Base-by-base conservation (phyloP, 768 basidiomycete species). In the Lanmaoa pseudosensibilis region DNA sequence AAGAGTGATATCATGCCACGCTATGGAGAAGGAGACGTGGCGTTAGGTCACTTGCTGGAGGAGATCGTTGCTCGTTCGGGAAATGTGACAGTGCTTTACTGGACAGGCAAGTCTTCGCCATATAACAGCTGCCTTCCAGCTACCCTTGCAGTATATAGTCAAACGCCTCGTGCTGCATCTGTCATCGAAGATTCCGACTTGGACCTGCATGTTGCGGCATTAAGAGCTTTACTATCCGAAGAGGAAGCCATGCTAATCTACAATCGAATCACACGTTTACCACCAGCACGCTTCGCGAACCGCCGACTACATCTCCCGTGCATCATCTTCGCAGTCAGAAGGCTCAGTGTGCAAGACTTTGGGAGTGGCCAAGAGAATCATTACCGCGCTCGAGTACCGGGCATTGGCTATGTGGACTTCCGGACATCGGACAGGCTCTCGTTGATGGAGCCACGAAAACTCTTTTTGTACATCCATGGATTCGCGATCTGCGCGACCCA, bases 121-220 rank as follows among this genome's bases (percentile, higher is more conserved):
- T 58, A 58, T 27, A 56, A 56, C 23, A 58, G 54, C 9, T 58
- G 57, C 23, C 57, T 58, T 23, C 57, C 57, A 2, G 38, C 36
- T 15, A 46, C 48, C 32, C 43, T 58, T 44, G 39, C 16, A 7
- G 48, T 46, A 2, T 58, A 58, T 15, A 40, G 19, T 4, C 23
- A 36, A 18, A n/a, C n/a, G 6, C 38, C 54, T 2, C 15, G 11
- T 27, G 19, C 25, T 25, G 7, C 12, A 4, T 12, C 39, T 9
- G 15, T 18, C 23, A 32, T 19, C 5, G 27, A 27, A 5, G 15
- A 19, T n/a, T 11, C 25, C 5, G 21, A 47, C 13, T 25, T 54
- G 39, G 32, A 54, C 9, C 19, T 23, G 3, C 39, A 23, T 4
- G 47, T 44, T 30, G 39, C 19, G 18, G 4, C 5, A 18, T 43